Base-by-base conservation (phyloP, 352 stramenopile genomes). In the Plasmopara viticola region DNA sequence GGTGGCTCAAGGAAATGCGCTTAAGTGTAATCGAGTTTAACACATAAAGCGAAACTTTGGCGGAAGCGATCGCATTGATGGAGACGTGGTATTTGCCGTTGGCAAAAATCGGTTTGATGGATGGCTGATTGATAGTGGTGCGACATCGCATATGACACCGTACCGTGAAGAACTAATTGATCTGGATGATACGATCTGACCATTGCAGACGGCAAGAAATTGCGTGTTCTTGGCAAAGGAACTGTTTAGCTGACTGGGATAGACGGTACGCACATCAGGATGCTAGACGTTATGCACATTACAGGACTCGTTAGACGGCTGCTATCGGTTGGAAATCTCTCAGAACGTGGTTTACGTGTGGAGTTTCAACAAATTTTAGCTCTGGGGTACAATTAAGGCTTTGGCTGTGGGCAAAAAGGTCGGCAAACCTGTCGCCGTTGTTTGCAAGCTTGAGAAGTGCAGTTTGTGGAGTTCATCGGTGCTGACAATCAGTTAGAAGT, bases 71-170 rank as follows among this genome's bases (percentile, higher is more conserved):
- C 3, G 37, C n/a, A 41, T 18, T 18, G 37, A 41, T 41, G n/a
- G 18, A 18, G 2, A 41, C n/a, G 37, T 1, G 12, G 37, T 41
- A 18, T 41, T 41, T 15, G 9, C 13, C 5, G 37, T 41, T n/a
- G 37, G 37, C n/a, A 6, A 17, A 17, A 17, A 41, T 4, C 12
- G 2, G 12, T 12, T 41, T 41, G n/a, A 41, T 18, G 37, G 37
- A 18, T 41, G 37, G 37, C 37, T 41, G 1, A 41, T 41, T 4
- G 31, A 35, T 35, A 35, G 31, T 4, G 10, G 31, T 35, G 58
- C 51, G 20, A 29, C 51, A 34, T 56, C 47, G 20, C 51, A 60
- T 40, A 65, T 65, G 58, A 46, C n/a, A 18, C 37, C 37, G 5
- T 41, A 41, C 14, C 13, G 13, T 17, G n/a, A 9, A 14, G 39